Evolutionary conservation across 805 yeast genomes (phyloP).

Genomic region (Starmerella powellii): DNA sequence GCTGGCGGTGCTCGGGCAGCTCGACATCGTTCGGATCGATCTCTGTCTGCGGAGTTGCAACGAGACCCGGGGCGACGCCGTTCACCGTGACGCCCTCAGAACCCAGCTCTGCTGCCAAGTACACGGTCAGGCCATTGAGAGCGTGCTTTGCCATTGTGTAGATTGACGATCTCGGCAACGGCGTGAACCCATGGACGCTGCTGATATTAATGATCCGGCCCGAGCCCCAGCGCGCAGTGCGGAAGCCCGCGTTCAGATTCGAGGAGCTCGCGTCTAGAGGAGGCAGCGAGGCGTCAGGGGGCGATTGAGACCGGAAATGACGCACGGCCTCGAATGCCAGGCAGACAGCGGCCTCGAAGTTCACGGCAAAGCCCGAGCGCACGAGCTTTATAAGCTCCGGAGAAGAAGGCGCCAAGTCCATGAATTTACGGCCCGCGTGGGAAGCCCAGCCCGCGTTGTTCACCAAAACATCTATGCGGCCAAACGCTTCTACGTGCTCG

Average conservation of each 20-base stretch:
- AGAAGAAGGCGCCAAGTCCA: slow-evolving; percentile 10
- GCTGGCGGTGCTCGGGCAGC: slow-evolving; percentile 1
- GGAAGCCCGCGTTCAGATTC: slow-evolving; percentile 14
- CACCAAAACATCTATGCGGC: slow-evolving; percentile 17
- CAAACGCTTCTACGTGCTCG: slow-evolving; percentile 10
- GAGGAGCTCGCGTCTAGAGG: slow-evolving; percentile 4
- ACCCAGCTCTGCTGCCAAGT: slow-evolving; percentile 15
- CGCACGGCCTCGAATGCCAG: slow-evolving; percentile 15
- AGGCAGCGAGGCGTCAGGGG: slow-evolving; percentile 8
- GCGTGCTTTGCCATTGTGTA: slow-evolving; percentile 18
- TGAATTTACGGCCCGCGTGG: slow-evolving; percentile 13
- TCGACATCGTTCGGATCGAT: slow-evolving; percentile 16
- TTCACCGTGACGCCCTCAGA: slow-evolving; percentile 18
- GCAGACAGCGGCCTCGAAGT: slow-evolving; percentile 14
- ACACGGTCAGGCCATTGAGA: slow-evolving; percentile 14
- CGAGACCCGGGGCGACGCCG: slow-evolving; percentile 17
- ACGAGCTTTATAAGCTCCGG: slow-evolving; percentile 7
- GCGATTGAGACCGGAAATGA: slow-evolving; percentile 12
- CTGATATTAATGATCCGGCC: slow-evolving; percentile 17
- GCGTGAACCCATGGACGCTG: slow-evolving; percentile 17
- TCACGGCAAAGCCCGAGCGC: slow-evolving; percentile 16
- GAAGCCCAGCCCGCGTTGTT: slow-evolving; percentile 19
- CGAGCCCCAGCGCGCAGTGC: slow-evolving; percentile 13
- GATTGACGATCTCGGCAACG: slow-evolving; percentile 13
- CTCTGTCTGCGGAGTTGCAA: slow-evolving; percentile 18